Evolutionary conservation across 1,284 basidiomycete species (phyloP).

Genomic region (Malassezia brasiliensis): DNA sequence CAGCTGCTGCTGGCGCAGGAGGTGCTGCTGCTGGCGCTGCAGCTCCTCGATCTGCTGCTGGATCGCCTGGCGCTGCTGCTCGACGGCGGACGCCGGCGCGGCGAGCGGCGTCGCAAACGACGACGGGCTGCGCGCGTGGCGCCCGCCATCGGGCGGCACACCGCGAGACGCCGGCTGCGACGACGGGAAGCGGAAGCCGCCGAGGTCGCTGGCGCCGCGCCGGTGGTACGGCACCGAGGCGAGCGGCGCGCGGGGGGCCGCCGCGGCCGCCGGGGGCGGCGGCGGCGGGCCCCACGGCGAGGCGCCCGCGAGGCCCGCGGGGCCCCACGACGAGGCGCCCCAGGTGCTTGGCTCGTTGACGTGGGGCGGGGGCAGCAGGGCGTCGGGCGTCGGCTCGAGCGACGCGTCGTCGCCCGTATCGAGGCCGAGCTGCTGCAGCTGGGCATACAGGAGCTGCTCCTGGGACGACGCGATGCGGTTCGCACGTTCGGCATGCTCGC

Average conservation of each 20-base stretch:
- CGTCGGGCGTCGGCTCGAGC: not conserved
- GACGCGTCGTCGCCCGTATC: conserved; percentile 16
- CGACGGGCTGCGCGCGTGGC: conserved; percentile 56
- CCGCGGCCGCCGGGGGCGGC: conserved; percentile 8
- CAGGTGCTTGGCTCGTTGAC: conserved; percentile 19
- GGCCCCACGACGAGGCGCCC: conserved; percentile 29
- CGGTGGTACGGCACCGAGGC: conserved; percentile 20
- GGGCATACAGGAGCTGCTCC: conserved; percentile 32
- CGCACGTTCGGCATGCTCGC: not conserved
- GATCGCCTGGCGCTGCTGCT: conserved; percentile 49
- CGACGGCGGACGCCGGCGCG: conserved; percentile 40
- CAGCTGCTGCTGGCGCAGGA: conserved; percentile 45
- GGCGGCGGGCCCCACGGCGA: conserved; percentile 16
- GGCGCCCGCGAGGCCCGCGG: conserved; percentile 21
- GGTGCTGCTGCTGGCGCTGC: conserved; percentile 49
- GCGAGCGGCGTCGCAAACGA: conserved; percentile 4
- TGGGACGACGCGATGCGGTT: conserved; percentile 18
- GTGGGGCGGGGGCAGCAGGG: not conserved
- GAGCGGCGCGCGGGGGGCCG: not conserved
- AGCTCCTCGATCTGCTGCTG: conserved; percentile 51
- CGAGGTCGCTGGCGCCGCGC: conserved; percentile 32
- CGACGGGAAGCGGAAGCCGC: conserved; percentile 14
- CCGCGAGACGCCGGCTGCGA: conserved; percentile 22
- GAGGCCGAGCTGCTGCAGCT: conserved; percentile 37
- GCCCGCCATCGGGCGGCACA: not conserved